phyloP scores from a whole-genome alignment of 2,329 filamentous ascomycete genomes.

The Sporothrix brasiliensis region DNA sequence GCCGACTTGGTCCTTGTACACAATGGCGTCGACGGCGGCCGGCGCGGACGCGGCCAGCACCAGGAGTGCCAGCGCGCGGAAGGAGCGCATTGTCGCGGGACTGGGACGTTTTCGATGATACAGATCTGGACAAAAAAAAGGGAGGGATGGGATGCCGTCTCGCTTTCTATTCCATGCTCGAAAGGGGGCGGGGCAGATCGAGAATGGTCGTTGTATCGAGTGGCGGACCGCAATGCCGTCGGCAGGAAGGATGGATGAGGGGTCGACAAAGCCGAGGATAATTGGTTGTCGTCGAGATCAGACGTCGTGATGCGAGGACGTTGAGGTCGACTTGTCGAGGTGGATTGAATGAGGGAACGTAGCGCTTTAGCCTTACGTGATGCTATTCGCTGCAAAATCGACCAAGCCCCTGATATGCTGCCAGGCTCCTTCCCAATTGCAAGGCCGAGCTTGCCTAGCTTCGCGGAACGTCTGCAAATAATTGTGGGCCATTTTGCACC shows the following conservation, averaged over 20 bases:
- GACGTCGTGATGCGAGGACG: conserved; percentile 6
- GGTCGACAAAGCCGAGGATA: not conserved
- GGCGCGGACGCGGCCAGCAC: conserved; percentile 33
- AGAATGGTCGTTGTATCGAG: not conserved
- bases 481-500: conserved; percentile 1
- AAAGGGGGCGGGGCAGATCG: not conserved
- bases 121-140: not conserved
- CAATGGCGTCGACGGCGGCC: conserved; percentile 57
- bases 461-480: not conserved
- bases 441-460: conserved; percentile 17
- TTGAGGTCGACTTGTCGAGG: not conserved
- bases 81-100: conserved; percentile 28
- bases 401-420: conserved; percentile 5
- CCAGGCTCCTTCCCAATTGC: conserved; percentile 10
- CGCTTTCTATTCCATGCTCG: conserved; percentile 12
- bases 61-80: conserved; percentile 26
- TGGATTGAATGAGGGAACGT: conserved; percentile 6
- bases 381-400: conserved; percentile 16
- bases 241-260: not conserved
- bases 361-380: not conserved
- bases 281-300: not conserved
- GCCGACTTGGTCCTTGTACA: conserved; percentile 89
- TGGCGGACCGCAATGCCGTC: not conserved
- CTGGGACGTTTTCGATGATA: not conserved
- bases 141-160: not conserved